A percentile compares a stretch with the other conserved stretches of the same genome.
These are phyloP conservation scores for Blastobotrys chiropterorum DNA, from an alignment of 805 yeast species.

Conservation along the genomic window DNA sequence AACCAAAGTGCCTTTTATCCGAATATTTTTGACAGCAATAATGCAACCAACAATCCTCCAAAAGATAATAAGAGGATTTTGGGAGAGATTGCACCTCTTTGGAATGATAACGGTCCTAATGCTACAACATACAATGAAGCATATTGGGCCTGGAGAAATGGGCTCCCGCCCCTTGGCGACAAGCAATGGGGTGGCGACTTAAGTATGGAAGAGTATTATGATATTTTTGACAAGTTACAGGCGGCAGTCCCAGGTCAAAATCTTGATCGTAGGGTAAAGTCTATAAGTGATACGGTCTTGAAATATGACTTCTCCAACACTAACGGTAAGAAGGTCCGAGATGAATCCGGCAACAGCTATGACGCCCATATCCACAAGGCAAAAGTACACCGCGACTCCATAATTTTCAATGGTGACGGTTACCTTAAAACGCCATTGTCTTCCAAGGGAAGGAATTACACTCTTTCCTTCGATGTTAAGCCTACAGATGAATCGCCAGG, in stretches of 20 bases:
- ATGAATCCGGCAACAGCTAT: neutral
- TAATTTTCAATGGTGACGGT: neutral
- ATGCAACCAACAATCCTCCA: neutral
- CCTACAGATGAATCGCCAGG: slow-evolving; percentile 1
- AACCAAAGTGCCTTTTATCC: neutral
- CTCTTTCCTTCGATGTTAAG: neutral
- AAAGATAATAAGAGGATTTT: neutral
- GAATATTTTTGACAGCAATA: neutral
- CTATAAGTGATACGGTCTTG: neutral
- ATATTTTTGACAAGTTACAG: neutral
- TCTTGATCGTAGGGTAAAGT: neutral
- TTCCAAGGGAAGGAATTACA: slow-evolving; percentile 5
- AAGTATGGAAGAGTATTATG: neutral
- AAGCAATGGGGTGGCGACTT: slow-evolving; percentile 4
- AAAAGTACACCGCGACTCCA: neutral
- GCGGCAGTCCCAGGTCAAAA: slow-evolving; percentile 1
- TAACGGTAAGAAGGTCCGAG: neutral
- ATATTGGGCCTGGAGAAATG: neutral
- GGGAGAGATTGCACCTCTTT: slow-evolving; percentile 1
- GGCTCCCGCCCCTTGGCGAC: slow-evolving; percentile 1
- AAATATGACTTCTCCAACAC: neutral
- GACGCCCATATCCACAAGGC: neutral
- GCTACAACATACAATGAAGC: neutral
- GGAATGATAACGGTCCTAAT: slow-evolving; percentile 1
- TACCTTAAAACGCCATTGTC: slow-evolving; percentile 3